Conservation (phyloP, 371 early-diverging fungal species). For the Mortierella sp. region DNA sequence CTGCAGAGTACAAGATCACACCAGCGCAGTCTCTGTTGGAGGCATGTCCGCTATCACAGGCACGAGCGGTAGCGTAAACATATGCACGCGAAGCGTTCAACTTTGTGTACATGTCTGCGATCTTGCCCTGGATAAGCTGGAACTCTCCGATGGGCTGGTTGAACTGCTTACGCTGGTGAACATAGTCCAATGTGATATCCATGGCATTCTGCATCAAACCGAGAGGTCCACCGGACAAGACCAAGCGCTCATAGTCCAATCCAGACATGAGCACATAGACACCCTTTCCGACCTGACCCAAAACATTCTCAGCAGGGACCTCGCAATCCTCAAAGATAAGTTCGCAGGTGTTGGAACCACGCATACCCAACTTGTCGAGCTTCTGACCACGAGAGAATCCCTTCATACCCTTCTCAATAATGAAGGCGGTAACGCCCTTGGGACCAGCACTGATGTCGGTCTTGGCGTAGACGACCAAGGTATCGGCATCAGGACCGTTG, state of each 20-base stretch:
- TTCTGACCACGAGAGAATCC: slow-evolving; percentile 93
- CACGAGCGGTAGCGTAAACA: slow-evolving; percentile 93
- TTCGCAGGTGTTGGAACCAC: slow-evolving; percentile 97
- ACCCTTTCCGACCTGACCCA: slow-evolving; percentile 89
- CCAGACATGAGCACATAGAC: slow-evolving; percentile 99
- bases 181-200: slow-evolving; percentile 89
- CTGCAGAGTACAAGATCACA: slow-evolving; percentile 95
- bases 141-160: slow-evolving; percentile 89
- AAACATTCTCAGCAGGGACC: slow-evolving; percentile 93
- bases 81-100: slow-evolving; percentile 92
- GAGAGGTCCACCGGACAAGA: slow-evolving; percentile 94
- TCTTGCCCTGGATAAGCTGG: slow-evolving; percentile 94
- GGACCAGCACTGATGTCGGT: slow-evolving; percentile 86
- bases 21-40: slow-evolving; percentile 97
- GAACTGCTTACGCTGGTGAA: slow-evolving; percentile 93
- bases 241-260: slow-evolving; percentile 93
- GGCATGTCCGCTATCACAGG: slow-evolving; percentile 84
- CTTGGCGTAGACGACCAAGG: slow-evolving; percentile 95
- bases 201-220: slow-evolving; percentile 94
- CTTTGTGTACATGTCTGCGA: slow-evolving; percentile 98
- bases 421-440: slow-evolving; percentile 94
- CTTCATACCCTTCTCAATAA: slow-evolving; percentile 91
- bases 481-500: slow-evolving; percentile 96
- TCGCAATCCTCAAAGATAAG: slow-evolving; percentile 95
- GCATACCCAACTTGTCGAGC: slow-evolving; percentile 97